These are phyloP conservation scores for Heimioporus sp. DNA, from an alignment of 768 basidiomycete species.

Conservation along the genomic window DNA sequence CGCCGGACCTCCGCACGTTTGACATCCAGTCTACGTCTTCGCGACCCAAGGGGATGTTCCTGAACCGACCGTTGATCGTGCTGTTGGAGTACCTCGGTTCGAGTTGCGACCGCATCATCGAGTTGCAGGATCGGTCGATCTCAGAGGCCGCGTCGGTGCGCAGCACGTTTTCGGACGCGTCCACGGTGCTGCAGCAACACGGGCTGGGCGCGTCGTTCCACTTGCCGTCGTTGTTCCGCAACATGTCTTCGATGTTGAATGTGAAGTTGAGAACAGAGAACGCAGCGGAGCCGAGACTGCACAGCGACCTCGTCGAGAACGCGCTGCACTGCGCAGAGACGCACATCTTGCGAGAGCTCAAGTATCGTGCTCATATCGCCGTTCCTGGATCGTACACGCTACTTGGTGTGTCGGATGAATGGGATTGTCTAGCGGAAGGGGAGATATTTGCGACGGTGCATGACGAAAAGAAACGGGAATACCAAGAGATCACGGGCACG, in stretches of 20 bases:
- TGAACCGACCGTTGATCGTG: conserved; percentile 49
- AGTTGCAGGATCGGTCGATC: conserved; percentile 39
- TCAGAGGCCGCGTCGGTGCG: conserved; percentile 34
- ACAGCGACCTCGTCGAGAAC: conserved; percentile 37
- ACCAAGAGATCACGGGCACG: conserved; percentile 32
- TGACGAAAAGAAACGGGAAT: conserved; percentile 29
- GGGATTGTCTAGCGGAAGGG: conserved; percentile 42
- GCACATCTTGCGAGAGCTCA: conserved; percentile 50
- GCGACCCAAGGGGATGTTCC: conserved; percentile 40
- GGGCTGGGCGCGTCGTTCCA: conserved; percentile 46
- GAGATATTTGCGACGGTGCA: conserved; percentile 46
- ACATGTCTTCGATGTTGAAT: conserved; percentile 34
- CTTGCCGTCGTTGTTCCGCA: conserved; percentile 41
- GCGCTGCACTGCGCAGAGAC: conserved; percentile 39
- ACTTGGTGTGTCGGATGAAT: conserved; percentile 53
- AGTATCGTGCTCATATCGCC: conserved; percentile 48
- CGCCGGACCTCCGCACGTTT: conserved; percentile 35
- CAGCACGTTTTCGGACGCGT: conserved; percentile 34
- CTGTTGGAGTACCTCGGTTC: conserved; percentile 47
- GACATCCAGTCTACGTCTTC: conserved; percentile 49
- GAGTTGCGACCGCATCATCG: conserved; percentile 29
- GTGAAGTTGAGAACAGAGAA: conserved; percentile 15
- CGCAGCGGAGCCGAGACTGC: conserved; percentile 12
- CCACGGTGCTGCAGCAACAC: conserved; percentile 40
- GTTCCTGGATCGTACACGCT: conserved; percentile 49